phyloP scores from a whole-genome alignment of 2,329 filamentous ascomycete genomes.

The Fusarium zealandicum region DNA sequence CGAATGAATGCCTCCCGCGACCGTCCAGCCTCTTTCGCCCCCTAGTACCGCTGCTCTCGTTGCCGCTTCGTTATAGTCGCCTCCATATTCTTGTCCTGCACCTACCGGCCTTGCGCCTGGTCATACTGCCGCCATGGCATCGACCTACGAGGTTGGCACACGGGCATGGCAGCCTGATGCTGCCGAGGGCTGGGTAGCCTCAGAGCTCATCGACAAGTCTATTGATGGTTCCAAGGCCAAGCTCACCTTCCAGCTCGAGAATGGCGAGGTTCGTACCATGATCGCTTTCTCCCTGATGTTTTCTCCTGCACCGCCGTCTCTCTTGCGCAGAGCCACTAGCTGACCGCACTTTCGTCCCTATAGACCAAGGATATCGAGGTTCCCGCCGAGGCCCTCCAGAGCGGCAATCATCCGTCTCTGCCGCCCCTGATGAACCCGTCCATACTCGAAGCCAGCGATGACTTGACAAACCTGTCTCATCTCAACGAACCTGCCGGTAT shows the following conservation, averaged over 20 bases:
- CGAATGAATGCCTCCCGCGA: conserved; percentile 43
- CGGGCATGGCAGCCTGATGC: conserved; percentile 97
- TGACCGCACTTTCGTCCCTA: conserved; percentile 19
- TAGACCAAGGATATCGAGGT: conserved; percentile 80
- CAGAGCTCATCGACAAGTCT: conserved; percentile 87
- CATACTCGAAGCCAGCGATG: conserved; percentile 98
- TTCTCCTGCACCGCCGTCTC: not conserved
- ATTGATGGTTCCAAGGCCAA: conserved; percentile 85
- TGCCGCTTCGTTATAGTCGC: conserved; percentile 35
- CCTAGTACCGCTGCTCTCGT: conserved; percentile 33
- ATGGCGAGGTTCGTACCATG: conserved; percentile 76
- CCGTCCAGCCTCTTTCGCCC: conserved; percentile 32
- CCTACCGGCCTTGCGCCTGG: conserved; percentile 38
- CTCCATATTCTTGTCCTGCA: conserved; percentile 13
- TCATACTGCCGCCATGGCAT: conserved; percentile 71
- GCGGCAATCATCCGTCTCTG: conserved; percentile 77
- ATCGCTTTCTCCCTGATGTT: not conserved
- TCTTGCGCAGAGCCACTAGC: conserved; percentile 2
- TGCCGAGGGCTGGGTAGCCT: conserved; percentile 96
- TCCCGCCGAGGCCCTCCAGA: conserved; percentile 76
- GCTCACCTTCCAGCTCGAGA: conserved; percentile 87
- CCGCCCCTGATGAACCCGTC: conserved; percentile 97
- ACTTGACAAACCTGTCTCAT: conserved; percentile 96
- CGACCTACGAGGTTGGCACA: conserved; percentile 94
- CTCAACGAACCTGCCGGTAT: conserved; percentile 96